Evolutionary conservation across 176 grass and related monocot species (phyloP), one percentile per base, ranked within the genome.

Genomic region (Eleusine coracana): DNA sequence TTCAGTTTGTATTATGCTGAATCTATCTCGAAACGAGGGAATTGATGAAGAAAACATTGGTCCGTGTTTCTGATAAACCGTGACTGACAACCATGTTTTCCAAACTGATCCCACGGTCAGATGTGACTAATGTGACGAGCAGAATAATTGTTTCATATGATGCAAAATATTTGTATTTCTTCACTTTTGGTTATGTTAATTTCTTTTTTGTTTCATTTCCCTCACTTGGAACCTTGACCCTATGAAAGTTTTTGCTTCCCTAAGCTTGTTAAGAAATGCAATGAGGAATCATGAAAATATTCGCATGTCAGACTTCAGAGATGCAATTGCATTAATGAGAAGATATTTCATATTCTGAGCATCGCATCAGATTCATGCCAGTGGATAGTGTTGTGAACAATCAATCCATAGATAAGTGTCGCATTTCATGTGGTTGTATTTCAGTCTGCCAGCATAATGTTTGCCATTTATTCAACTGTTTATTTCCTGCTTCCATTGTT

Each of bases 291-390:
- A 56, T 18, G 52, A 56, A 56, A 52, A 52, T 66, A 56, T 77
- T 70, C 66, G 65, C 83, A 89, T 86, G 73, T 78, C 73, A 89
- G 83, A 89, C 83, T 86, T 82, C 37, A 65, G 83, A 86, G 88
- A 78, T 77, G 87, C 66, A 25, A 39, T 50, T 46, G 77, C 87
- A 85, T 89, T 85, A 18, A 89, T 81, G 87, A 89, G 82, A 85
- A 81, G 65, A 89, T 58, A 28, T 38, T 72, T 82, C 46, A 86
- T 89, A 12, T 60, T 46, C 78, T 89, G 78, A 86, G 73, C 73
- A 48, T 48, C 27, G 12, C 31, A 12, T 0, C 50, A 16, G 50
- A 15, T 50, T 23, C 20, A 3, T 49, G 21, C 12, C 10, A 17
- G 2, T 17, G 11, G 36, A 4, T 66, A 0, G 10, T 77, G 3